Conservation (phyloP, 768 basidiomycete genomes). For the Tricholoma matsutake region DNA sequence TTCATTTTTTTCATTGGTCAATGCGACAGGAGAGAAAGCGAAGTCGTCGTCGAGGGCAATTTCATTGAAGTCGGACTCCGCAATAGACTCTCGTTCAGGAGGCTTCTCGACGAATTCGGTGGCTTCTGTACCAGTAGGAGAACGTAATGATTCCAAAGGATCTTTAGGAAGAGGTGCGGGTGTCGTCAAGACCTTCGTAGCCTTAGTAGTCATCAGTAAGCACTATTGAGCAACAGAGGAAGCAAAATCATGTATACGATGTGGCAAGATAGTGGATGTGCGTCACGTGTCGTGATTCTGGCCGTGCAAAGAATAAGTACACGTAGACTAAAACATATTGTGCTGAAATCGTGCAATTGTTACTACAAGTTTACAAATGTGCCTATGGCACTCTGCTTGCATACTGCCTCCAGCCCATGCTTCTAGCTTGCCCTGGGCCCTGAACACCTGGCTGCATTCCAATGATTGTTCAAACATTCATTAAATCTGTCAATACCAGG, state of each 20-base stretch:
- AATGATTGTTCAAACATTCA: too few relatives aligned
- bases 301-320: too few relatives aligned
- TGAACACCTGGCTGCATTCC: too few relatives aligned
- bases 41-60: conserved; percentile 51
- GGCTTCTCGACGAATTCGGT: conserved; percentile 26
- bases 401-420: too few relatives aligned
- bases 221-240: not conserved
- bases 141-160: conserved; percentile 48
- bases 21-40: conserved; percentile 34
- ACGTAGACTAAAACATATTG: too few relatives aligned
- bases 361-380: too few relatives aligned
- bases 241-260: not conserved
- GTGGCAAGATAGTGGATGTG: not conserved
- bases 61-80: conserved; percentile 65
- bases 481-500: too few relatives aligned
- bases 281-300: not conserved
- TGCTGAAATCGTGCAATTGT: too few relatives aligned
- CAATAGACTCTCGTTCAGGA: conserved; percentile 35
- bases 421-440: too few relatives aligned
- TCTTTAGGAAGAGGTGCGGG: conserved; percentile 10
- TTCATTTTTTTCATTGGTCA: conserved; percentile 22
- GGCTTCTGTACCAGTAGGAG: conserved; percentile 45
- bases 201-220: conserved; percentile 19
- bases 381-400: too few relatives aligned
- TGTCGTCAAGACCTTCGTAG: conserved; percentile 6